Evolutionary conservation across 768 basidiomycete species (phyloP), one percentile per base, ranked within the genome.

Genomic region (Cystoderma amianthinum): DNA sequence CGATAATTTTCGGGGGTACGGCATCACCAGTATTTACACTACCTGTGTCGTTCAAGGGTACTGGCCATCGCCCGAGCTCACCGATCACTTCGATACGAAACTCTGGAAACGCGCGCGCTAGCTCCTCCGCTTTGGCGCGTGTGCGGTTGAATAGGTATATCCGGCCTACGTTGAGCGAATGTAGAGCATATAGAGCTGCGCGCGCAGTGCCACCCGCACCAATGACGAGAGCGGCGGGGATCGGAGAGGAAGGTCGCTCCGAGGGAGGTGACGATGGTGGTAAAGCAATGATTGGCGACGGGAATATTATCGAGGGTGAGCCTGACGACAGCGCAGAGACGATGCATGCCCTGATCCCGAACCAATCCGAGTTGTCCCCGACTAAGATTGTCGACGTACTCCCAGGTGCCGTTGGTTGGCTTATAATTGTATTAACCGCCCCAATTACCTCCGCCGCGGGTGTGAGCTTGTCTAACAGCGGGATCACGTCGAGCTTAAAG

Each of bases 321-420:
- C 7, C 25, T 7, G 25, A 28, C n/a, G 7, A n/a, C 17, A 80
- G 62, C 25, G 65, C 66, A 2, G 64, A 56, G 11, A 53, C 51
- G 39, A 82, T 72, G 50, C 68, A 73, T 13, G 79, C 68, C 12
- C 71, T 71, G 50, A 99, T 94, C 0, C 90, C 95, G 36, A 88
- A 62, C 85, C 95, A 98, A 55, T 98, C 96, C 0, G 94, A 96
- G 64, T 98, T 99, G 54, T 98, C 93, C 2, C 96, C 96, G 33
- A 76, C 69, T 13, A 98, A 67, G n/a, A 71, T 64, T 6, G 63
- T 61, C 9, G 54, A 55, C 2, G 62, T 55, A 2, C 74, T 75
- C 22, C 66, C 63, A 1, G 62, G 54, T 5, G 60, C 53, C 6
- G 55, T 61, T 2, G 53, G 50, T 2, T 57, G 52, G 2, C 85